Conservation (phyloP, 192 early-diverging fungal species). For the Coemansia sp. region DNA sequence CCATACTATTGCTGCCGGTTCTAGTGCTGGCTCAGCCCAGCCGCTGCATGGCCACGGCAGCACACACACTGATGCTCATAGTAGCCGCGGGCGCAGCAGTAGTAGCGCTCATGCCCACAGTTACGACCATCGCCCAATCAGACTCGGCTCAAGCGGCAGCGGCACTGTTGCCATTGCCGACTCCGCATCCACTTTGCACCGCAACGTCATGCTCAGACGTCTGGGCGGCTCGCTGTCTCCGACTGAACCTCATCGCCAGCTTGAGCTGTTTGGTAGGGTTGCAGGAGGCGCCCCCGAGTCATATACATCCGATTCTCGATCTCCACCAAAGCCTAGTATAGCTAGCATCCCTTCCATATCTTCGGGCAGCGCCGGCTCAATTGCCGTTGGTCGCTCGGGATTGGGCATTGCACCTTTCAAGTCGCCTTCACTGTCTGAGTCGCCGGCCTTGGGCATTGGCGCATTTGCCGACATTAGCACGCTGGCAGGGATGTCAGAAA, state of each 20-base stretch:
- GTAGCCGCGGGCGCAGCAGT: slow-evolving; percentile 7
- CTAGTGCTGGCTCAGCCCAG: not conserved
- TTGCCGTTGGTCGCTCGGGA: slow-evolving; percentile 23
- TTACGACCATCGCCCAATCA: slow-evolving; percentile 21
- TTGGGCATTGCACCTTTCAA: slow-evolving; percentile 54
- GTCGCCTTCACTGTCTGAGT: slow-evolving; percentile 48
- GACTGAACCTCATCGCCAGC: slow-evolving; percentile 21
- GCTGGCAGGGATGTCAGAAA: not conserved
- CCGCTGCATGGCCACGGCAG: slow-evolving; percentile 3
- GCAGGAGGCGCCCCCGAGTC: not conserved
- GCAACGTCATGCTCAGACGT: slow-evolving; percentile 43
- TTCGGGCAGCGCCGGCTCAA: slow-evolving; percentile 27
- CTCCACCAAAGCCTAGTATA: slow-evolving; percentile 23
- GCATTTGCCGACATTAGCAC: slow-evolving; percentile 8
- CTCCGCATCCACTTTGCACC: slow-evolving; percentile 37
- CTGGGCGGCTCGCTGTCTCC: slow-evolving; percentile 46
- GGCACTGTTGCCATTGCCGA: slow-evolving; percentile 14
- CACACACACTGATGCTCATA: not conserved
- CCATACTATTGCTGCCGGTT: not conserved
- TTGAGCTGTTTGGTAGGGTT: not conserved
- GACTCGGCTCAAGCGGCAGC: slow-evolving; percentile 25
- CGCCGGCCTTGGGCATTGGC: slow-evolving; percentile 19
- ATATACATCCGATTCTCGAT: slow-evolving; percentile 4
- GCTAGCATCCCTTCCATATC: slow-evolving; percentile 17
- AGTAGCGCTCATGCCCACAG: slow-evolving; percentile 24